Conservation (phyloP, 306 rosid species). For the Parietaria judaica region DNA sequence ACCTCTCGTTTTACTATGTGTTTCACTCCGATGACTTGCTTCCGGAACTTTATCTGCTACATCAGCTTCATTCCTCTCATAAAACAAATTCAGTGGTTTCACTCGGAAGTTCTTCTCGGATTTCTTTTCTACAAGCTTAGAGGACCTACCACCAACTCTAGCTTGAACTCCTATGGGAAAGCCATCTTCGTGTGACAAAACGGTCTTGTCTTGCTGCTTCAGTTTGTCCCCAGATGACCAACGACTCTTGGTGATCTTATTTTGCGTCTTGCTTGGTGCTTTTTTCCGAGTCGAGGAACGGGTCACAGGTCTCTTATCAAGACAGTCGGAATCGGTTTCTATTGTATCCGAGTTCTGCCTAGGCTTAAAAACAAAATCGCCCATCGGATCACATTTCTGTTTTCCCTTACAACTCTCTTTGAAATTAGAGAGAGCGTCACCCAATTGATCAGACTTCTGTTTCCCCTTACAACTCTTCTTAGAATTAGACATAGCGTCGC, state of each 20-base stretch:
- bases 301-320: slow-evolving; percentile 58
- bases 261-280: slow-evolving; percentile 30
- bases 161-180: slow-evolving; percentile 23
- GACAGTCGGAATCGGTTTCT: slow-evolving; percentile 82
- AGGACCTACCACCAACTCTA: slow-evolving; percentile 35
- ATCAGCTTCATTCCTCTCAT: slow-evolving; percentile 28
- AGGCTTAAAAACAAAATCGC: slow-evolving; percentile 28
- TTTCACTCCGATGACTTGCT: slow-evolving; percentile 35
- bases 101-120: slow-evolving; percentile 22
- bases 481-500: slow-evolving; percentile 25
- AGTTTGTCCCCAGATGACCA: slow-evolving; percentile 25
- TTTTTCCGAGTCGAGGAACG: slow-evolving; percentile 49
- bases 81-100: slow-evolving; percentile 30
- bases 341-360: slow-evolving; percentile 72
- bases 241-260: slow-evolving; percentile 28
- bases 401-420: slow-evolving; percentile 30
- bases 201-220: slow-evolving; percentile 35
- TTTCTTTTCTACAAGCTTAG: slow-evolving; percentile 33
- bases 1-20: slow-evolving; percentile 23
- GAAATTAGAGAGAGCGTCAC: slow-evolving; percentile 20
- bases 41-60: slow-evolving; percentile 23
- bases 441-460: slow-evolving; percentile 27
- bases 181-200: slow-evolving; percentile 34
- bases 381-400: slow-evolving; percentile 39
- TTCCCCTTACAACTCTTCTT: slow-evolving; percentile 42